These are phyloP conservation scores for Taphrina deformans DNA, from an alignment of 1,139 yeast species.

Conservation along the genomic window DNA sequence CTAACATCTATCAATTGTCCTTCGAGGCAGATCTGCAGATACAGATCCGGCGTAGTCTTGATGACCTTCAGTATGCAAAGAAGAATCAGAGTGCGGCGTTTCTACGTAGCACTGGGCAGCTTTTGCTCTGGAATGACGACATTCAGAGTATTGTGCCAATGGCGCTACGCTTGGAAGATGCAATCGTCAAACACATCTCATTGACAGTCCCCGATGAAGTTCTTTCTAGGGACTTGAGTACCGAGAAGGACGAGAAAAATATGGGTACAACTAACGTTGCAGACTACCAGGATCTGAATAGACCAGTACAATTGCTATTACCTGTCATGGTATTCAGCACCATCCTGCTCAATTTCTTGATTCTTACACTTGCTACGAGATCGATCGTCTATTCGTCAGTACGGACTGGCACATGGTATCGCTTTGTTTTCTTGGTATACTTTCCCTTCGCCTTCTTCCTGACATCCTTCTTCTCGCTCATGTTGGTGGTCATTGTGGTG, in stretches of 20 bases:
- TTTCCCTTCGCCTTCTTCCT: constrained; percentile 30
- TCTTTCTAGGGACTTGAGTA: background rate
- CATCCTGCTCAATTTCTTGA: constrained; percentile 12
- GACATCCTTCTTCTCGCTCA: constrained; percentile 32
- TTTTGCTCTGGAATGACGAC: constrained; percentile 37
- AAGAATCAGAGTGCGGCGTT: constrained; percentile 37
- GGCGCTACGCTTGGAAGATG: constrained; percentile 28
- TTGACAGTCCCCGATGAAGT: background rate
- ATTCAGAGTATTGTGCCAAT: constrained; percentile 28
- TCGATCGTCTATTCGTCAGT: constrained; percentile 8
- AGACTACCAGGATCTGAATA: background rate
- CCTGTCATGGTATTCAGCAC: constrained; percentile 24
- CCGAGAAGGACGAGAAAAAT: background rate
- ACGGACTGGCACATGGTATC: constrained; percentile 11
- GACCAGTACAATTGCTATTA: constrained; percentile 18
- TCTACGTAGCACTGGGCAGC: constrained; percentile 33
- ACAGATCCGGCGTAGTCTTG: constrained; percentile 14
- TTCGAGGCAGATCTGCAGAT: background rate
- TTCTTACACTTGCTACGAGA: constrained; percentile 19
- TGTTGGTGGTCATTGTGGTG: constrained; percentile 31
- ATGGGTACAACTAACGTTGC: background rate
- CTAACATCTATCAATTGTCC: background rate
- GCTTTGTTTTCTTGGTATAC: constrained; percentile 23
- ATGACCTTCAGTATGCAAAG: constrained; percentile 32
- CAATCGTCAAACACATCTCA: constrained; percentile 1